phyloP scores from a whole-genome alignment of 805 yeast genomes.

The Metschnikowia vanudenii region DNA sequence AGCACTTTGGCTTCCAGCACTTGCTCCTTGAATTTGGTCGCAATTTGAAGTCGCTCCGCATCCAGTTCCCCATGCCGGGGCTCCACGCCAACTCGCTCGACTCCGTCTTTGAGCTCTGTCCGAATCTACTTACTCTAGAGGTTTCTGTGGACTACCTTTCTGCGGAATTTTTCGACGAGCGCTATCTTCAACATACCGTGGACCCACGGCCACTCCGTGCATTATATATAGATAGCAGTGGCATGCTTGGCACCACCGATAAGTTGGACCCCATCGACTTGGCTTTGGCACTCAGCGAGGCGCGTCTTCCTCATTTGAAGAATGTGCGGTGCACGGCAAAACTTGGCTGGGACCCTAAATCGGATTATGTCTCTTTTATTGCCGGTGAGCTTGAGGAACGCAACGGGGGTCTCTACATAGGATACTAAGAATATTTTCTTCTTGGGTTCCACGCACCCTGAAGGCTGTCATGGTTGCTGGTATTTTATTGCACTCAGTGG shows the following conservation, averaged over 20 bases:
- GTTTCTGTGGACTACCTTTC: constrained; percentile 79
- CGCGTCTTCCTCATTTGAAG: constrained; percentile 65
- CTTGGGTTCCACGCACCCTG: too few species aligned
- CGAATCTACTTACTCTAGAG: constrained; percentile 60
- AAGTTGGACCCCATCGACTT: constrained; percentile 87
- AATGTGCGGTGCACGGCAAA: constrained; percentile 67
- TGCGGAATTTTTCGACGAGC: constrained; percentile 37
- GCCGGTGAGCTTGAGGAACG: constrained; percentile 69
- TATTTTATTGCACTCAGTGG: too few species aligned
- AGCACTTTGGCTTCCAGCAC: constrained; percentile 60
- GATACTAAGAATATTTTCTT: too few species aligned
- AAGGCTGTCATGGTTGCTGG: too few species aligned
- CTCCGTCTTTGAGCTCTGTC: constrained; percentile 70
- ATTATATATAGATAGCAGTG: constrained; percentile 77
- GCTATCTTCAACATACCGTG: constrained; percentile 25
- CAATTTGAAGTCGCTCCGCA: constrained; percentile 57
- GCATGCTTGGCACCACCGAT: constrained; percentile 78
- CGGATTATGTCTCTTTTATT: constrained; percentile 45
- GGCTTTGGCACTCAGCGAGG: constrained; percentile 78
- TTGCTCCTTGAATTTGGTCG: constrained; percentile 65
- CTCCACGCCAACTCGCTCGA: constrained; percentile 70
- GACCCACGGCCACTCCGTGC: constrained; percentile 51
- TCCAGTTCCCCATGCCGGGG: constrained; percentile 88
- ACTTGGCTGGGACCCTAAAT: constrained; percentile 77
- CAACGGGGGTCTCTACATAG: constrained; percentile 71